These are phyloP conservation scores for Quercus rubra DNA, from an alignment of 306 rosid species.

Conservation along the genomic window DNA sequence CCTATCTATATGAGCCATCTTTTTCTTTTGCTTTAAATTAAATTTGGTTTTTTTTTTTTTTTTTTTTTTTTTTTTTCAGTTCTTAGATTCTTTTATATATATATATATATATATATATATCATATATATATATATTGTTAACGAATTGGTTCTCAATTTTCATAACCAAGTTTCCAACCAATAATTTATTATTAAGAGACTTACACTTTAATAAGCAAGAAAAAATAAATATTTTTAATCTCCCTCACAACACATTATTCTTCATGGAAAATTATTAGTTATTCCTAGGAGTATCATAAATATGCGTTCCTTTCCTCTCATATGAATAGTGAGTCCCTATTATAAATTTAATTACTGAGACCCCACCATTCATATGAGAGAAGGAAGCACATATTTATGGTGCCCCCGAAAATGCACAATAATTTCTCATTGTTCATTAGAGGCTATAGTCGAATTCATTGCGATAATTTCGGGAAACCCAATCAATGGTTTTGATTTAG, in stretches of 20 bases:
- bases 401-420: too few species aligned
- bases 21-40: background rate
- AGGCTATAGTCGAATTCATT: constrained; percentile 6
- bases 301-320: too few species aligned
- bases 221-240: background rate
- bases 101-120: too few species aligned
- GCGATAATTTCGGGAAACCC: constrained; percentile 23
- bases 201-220: too few species aligned
- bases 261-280: background rate
- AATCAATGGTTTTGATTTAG: constrained; percentile 29
- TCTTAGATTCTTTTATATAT: background rate
- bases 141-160: background rate
- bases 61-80: background rate
- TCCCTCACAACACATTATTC: background rate
- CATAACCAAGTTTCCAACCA: background rate
- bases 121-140: background rate
- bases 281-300: too few species aligned
- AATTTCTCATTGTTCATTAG: background rate
- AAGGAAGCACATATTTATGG: too few species aligned
- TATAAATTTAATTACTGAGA: too few species aligned
- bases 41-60: background rate
- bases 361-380: too few species aligned
- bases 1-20: constrained; percentile 12
- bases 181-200: too few species aligned
- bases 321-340: too few species aligned